Base-by-base conservation (phyloP, 495 filamentous ascomycete genomes). In the Penicillium manginii region DNA sequence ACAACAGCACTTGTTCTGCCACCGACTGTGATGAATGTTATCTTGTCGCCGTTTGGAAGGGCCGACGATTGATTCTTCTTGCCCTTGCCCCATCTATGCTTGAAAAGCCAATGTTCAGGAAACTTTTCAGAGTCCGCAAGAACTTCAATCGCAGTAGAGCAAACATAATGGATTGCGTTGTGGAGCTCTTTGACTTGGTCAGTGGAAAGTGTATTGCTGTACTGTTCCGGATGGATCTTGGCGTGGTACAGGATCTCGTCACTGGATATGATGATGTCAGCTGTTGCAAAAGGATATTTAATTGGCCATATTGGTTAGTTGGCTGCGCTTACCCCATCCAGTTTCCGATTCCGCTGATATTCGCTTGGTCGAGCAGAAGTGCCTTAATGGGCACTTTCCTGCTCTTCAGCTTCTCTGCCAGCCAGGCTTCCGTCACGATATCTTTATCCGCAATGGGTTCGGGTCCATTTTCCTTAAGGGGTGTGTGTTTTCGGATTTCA, bases 171-270 rank as follows among this genome's bases (percentile, higher is more conserved):
- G 37, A 97, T 85, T 0, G 88, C 81, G n/a, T 83, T 75, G 71
- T 93, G 85, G 9, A 98, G 79, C 23, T 77, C 77, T 60, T 83
- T 83, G 56, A 94, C 82, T 68, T 97, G 89, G 5, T 76, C 83
- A 46, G 89, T 83, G 55, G 66, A 78, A 62, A 98, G 86, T 9
- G 90, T 91, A 63, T 97, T 87, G 71, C 88, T 90, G 73, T 93
- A 93, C 61, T 94, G 89, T 69, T 97, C 93, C 0, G 94, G 94
- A 58, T 98, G 94, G 15, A 97, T 83, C 54, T 83, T 87, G 5
- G 93, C 87, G 62, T 97, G 85, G 64, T 90, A 97, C 26, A 98
- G 69, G 29, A 97, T 87, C 62, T 98, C 94, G 66, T 98, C 94
- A 0, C 85, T 88, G 40, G 32, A 29, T 50, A 19, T 18, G 4